Conservation (phyloP, 352 stramenopile species). For the Phytophthora melonis region DNA sequence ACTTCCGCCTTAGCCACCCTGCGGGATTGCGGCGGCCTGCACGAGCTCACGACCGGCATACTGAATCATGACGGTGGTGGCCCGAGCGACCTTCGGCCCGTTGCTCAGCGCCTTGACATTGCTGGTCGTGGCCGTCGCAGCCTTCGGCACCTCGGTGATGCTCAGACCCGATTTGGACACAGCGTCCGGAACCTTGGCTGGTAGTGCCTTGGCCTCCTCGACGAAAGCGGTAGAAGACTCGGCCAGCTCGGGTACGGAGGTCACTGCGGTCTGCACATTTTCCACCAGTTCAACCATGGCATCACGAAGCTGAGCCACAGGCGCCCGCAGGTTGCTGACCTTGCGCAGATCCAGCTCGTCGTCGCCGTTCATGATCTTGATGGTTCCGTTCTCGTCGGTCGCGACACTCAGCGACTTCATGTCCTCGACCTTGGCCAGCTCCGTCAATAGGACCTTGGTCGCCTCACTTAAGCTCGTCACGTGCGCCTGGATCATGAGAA, state of each 20-base stretch:
- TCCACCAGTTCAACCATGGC: constrained; percentile 61
- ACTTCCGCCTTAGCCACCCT: constrained; percentile 40
- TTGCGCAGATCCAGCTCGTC: constrained; percentile 56
- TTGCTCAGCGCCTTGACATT: constrained; percentile 62
- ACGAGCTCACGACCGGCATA: constrained; percentile 55
- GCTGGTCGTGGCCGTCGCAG: constrained; percentile 37
- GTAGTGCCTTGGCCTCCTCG: constrained; percentile 54
- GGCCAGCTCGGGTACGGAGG: constrained; percentile 54
- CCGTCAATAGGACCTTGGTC: constrained; percentile 51
- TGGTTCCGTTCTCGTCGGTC: constrained; percentile 48
- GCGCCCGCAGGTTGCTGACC: constrained; percentile 55
- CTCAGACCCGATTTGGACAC: constrained; percentile 50
- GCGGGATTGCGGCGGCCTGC: constrained; percentile 50
- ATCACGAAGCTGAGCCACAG: constrained; percentile 52
- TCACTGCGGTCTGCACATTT: constrained; percentile 57
- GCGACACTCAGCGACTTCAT: constrained; percentile 41
- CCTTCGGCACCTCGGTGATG: constrained; percentile 59
- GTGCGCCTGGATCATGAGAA: constrained; percentile 49
- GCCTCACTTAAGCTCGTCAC: constrained; percentile 44
- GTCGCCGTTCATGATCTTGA: constrained; percentile 60
- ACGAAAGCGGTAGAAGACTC: constrained; percentile 49
- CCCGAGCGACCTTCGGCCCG: constrained; percentile 56
- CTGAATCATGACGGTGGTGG: constrained; percentile 61
- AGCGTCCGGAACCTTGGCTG: constrained; percentile 51
- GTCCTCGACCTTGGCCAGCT: constrained; percentile 59